A percentile compares a stretch with the other conserved stretches of the same genome.
These are phyloP conservation scores for Eragrostis nindensis DNA, from an alignment of 176 grass and related monocot genomes.

Conservation along the genomic window DNA sequence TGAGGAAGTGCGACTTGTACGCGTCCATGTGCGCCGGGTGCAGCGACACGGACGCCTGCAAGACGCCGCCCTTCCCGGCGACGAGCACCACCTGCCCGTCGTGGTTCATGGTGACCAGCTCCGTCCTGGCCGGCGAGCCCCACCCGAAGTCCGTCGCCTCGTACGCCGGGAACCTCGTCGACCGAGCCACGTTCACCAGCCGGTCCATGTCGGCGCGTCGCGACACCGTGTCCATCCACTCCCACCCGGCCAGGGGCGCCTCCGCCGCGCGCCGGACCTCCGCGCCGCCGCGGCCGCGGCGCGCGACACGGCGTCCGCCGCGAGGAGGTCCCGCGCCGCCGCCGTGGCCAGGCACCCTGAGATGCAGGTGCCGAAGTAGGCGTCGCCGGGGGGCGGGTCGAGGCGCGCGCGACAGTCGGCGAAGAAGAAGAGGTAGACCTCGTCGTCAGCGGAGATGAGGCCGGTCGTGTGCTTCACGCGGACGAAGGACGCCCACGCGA, in stretches of 20 bases:
- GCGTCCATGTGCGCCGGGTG: conserved; percentile 23
- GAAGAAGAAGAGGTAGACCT: conserved; percentile 48
- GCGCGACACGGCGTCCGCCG: not conserved
- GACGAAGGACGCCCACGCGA: conserved; percentile 41
- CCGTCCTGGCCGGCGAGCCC: conserved; percentile 35
- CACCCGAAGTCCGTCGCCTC: conserved; percentile 49
- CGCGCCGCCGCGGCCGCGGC: not conserved
- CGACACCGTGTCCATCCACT: conserved; percentile 16
- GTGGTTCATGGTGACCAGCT: conserved; percentile 49
- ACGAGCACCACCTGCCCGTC: conserved; percentile 45
- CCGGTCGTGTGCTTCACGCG: conserved; percentile 5
- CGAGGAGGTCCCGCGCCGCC: conserved; percentile 10
- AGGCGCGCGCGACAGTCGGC: conserved; percentile 46
- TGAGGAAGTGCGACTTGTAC: conserved; percentile 18
- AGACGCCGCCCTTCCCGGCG: not conserved
- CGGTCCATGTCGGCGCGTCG: not conserved
- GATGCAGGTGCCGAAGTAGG: conserved; percentile 54
- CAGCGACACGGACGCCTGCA: conserved; percentile 39
- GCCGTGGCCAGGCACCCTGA: conserved; percentile 11
- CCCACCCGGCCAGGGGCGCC: conserved; percentile 23
- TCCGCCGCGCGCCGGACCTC: conserved; percentile 19
- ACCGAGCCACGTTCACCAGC: conserved; percentile 16
- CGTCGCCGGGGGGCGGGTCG: conserved; percentile 24
- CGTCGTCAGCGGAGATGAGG: conserved; percentile 21
- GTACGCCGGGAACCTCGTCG: conserved; percentile 52